Percentiles rank a stretch among this genome's conserved stretches.
These are phyloP conservation scores for Hypericum perforatum DNA, from an alignment of 345 rosid species.

Conservation along the genomic window DNA sequence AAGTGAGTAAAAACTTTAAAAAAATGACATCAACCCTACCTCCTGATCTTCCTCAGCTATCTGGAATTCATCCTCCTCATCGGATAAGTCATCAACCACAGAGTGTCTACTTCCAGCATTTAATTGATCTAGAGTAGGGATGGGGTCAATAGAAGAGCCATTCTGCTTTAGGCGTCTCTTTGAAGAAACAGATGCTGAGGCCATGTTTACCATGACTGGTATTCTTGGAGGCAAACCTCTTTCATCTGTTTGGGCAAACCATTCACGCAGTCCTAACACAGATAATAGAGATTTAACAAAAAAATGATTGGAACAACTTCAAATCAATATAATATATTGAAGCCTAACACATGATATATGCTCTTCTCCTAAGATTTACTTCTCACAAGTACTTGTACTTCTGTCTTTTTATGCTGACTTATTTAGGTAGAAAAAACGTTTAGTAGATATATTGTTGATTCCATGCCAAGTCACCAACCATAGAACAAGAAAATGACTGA, in stretches of 20 bases:
- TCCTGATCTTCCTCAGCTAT: slow-evolving; percentile 83
- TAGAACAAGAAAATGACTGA: too few species aligned
- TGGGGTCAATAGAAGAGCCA: slow-evolving; percentile 37
- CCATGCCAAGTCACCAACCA: too few species aligned
- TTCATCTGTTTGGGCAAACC: slow-evolving; percentile 94
- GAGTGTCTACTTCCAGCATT: slow-evolving; percentile 62
- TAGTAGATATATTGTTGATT: too few species aligned
- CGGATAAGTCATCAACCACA: slow-evolving; percentile 79
- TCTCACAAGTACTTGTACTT: too few species aligned
- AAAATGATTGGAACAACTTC: slow-evolving; percentile 1
- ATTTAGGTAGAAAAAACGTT: too few species aligned
- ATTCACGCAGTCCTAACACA: slow-evolving; percentile 78
- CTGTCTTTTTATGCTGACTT: too few species aligned
- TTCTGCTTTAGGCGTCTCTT: slow-evolving; percentile 39
- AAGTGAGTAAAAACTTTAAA: slow-evolving; percentile 9
- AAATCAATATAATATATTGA: neutral
- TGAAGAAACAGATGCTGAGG: slow-evolving; percentile 55
- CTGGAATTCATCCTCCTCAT: slow-evolving; percentile 92
- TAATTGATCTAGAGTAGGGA: slow-evolving; percentile 53
- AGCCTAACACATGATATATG: too few species aligned
- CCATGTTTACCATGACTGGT: slow-evolving; percentile 95
- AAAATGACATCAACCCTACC: slow-evolving; percentile 30
- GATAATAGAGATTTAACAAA: slow-evolving; percentile 9
- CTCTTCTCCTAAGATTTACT: too few species aligned
- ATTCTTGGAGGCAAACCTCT: slow-evolving; percentile 88